Evolutionary conservation across 768 basidiomycete genomes (phyloP).

Genomic region (Mycena vulgaris): DNA sequence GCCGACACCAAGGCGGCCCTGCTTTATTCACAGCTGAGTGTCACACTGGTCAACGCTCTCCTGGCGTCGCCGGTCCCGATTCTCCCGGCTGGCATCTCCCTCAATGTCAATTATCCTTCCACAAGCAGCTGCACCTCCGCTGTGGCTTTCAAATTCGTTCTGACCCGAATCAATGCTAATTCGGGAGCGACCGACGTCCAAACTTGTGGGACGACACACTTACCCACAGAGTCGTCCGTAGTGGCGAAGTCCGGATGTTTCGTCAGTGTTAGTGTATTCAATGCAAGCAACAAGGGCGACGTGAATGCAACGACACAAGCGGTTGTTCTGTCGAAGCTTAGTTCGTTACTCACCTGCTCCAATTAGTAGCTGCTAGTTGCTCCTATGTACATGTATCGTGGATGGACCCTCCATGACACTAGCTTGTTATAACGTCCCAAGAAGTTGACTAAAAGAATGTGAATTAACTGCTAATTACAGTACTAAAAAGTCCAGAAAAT

Average conservation of each 20-base stretch:
- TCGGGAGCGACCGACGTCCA: constrained; percentile 55
- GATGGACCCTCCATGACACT: too few relatives aligned
- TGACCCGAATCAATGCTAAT: constrained; percentile 56
- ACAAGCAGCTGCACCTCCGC: constrained; percentile 55
- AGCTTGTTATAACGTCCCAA: too few relatives aligned
- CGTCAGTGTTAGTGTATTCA: constrained; percentile 63
- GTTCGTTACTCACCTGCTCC: constrained; percentile 50
- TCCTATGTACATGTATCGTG: too few relatives aligned
- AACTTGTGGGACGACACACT: constrained; percentile 59
- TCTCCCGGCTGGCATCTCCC: constrained; percentile 57
- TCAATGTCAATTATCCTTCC: constrained; percentile 67
- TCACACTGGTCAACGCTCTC: constrained; percentile 56
- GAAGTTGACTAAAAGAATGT: constrained; percentile 2
- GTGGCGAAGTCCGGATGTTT: constrained; percentile 53
- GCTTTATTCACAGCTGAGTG: constrained; percentile 61
- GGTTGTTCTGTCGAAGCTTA: constrained; percentile 54
- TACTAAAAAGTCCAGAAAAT: not conserved
- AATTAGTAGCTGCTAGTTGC: too few relatives aligned
- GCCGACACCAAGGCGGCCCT: constrained; percentile 54
- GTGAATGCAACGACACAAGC: constrained; percentile 59
- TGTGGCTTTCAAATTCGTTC: constrained; percentile 58
- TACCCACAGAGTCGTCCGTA: constrained; percentile 61
- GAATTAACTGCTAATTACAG: constrained; percentile 9
- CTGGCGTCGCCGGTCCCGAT: constrained; percentile 51
- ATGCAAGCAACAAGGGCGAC: constrained; percentile 60